Conservation (phyloP, 1,284 basidiomycete species). For the Ustilago xerochloae region DNA sequence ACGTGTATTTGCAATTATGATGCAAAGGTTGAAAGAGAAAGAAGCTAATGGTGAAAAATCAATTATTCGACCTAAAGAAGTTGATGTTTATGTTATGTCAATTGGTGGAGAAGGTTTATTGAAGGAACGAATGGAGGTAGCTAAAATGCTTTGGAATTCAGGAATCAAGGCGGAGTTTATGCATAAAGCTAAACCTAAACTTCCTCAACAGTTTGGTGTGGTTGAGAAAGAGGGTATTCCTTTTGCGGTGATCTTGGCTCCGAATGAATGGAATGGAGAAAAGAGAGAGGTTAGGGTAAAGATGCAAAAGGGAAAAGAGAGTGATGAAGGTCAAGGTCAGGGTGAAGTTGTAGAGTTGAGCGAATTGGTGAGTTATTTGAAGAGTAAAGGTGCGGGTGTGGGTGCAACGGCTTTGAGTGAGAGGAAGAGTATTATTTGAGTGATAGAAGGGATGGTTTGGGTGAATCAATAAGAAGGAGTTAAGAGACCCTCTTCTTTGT, state of each 20-base stretch:
- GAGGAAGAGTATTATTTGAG: slow-evolving; percentile 33
- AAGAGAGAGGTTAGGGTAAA: slow-evolving; percentile 80
- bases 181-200: slow-evolving; percentile 84
- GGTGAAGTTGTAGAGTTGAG: slow-evolving; percentile 71
- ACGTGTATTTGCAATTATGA: slow-evolving; percentile 92
- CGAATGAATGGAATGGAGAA: slow-evolving; percentile 80
- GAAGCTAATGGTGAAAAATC: slow-evolving; percentile 68
- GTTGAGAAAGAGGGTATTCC: slow-evolving; percentile 93
- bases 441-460: too few species aligned
- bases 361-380: slow-evolving; percentile 78
- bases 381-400: slow-evolving; percentile 46
- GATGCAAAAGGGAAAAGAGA: slow-evolving; percentile 82
- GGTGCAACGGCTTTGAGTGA: slow-evolving; percentile 17
- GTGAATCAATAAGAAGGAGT: too few species aligned
- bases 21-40: slow-evolving; percentile 83
- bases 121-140: slow-evolving; percentile 84
- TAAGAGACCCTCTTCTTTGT: background rate
- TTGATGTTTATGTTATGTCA: slow-evolving; percentile 92
- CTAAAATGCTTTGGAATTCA: slow-evolving; percentile 82
- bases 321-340: slow-evolving; percentile 74
- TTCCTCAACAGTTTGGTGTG: slow-evolving; percentile 81
- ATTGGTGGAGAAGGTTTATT: slow-evolving; percentile 91
- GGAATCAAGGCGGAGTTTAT: slow-evolving; percentile 96
- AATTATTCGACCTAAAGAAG: slow-evolving; percentile 83
- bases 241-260: slow-evolving; percentile 89